phyloP scores from a whole-genome alignment of 2,329 filamentous ascomycete genomes.

The Clonostachys chloroleuca region DNA sequence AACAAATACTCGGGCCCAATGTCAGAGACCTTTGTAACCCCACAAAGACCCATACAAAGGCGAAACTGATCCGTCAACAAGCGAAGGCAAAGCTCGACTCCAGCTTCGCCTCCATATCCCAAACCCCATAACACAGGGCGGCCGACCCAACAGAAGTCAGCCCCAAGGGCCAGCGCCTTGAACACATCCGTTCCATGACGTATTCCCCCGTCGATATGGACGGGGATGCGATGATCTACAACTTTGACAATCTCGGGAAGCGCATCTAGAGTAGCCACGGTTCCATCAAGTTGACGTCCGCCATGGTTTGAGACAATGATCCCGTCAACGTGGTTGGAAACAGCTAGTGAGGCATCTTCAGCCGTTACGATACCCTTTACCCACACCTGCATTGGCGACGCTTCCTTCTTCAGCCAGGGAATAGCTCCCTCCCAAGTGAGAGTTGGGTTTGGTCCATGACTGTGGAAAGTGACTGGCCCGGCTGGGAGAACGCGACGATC shows the following conservation, averaged over 20 bases:
- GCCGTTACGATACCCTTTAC: conserved; percentile 37
- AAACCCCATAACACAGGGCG: conserved; percentile 29
- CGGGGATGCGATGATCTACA: conserved; percentile 21
- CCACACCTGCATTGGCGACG: conserved; percentile 49
- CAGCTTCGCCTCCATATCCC: conserved; percentile 23
- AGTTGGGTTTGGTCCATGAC: conserved; percentile 8
- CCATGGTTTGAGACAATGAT: conserved; percentile 37
- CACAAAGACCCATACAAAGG: neutral
- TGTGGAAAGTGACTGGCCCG: too few species aligned
- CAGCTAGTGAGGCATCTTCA: conserved; percentile 29
- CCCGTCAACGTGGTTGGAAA: conserved; percentile 24
- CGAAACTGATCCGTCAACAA: neutral
- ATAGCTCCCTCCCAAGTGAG: conserved; percentile 14
- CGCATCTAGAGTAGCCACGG: conserved; percentile 48
- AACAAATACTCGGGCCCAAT: too few species aligned
- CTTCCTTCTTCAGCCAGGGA: conserved; percentile 43
- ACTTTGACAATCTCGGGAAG: conserved; percentile 39
- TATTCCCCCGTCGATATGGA: conserved; percentile 44
- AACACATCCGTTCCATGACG: conserved; percentile 31
- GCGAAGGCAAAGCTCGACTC: conserved; percentile 21
- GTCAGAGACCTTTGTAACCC: too few species aligned
- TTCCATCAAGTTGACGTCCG: conserved; percentile 32
- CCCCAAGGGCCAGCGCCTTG: conserved; percentile 33
- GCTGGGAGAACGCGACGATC: too few species aligned
- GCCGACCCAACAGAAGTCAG: conserved; percentile 35